Conservation (phyloP, 179 eudicot genomes). For the Sideroxylon spinosum region DNA sequence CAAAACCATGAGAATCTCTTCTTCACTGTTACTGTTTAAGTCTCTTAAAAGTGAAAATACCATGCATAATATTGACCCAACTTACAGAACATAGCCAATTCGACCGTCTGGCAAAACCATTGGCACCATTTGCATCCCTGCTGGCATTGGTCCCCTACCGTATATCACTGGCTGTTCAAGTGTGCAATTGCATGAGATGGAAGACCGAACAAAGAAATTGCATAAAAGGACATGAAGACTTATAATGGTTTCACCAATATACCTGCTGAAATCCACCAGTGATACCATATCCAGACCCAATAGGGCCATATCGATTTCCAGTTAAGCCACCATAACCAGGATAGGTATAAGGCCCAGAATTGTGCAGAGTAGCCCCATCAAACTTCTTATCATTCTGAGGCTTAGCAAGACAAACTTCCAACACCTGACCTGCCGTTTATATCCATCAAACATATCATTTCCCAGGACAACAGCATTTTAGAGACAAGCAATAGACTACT, state of each 20-base stretch:
- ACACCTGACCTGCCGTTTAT: conserved; percentile 56
- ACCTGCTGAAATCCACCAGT: conserved; percentile 80
- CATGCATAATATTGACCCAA: not conserved
- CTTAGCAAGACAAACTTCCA: conserved; percentile 92
- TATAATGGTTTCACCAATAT: not conserved
- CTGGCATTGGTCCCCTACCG: conserved; percentile 91
- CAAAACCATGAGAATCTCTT: not conserved
- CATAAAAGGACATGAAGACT: not conserved
- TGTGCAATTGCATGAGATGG: conserved; percentile 5
- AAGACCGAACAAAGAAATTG: not conserved
- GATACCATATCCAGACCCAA: conserved; percentile 72
- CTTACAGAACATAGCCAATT: conserved; percentile 95
- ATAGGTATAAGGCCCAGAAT: conserved; percentile 39
- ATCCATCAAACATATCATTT: conserved; percentile 2
- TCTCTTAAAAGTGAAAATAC: not conserved
- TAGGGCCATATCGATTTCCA: conserved; percentile 59
- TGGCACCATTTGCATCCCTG: conserved; percentile 98
- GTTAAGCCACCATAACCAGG: conserved; percentile 66
- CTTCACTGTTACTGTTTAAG: not conserved
- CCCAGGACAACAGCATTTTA: not conserved
- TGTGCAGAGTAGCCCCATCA: conserved; percentile 51
- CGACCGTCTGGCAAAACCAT: conserved; percentile 97
- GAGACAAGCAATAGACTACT: not conserved
- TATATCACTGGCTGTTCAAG: conserved; percentile 72
- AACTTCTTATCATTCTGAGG: conserved; percentile 86